Base-by-base conservation (phyloP, 2,329 filamentous ascomycete species). In the Chrysoporthe cubensis region DNA sequence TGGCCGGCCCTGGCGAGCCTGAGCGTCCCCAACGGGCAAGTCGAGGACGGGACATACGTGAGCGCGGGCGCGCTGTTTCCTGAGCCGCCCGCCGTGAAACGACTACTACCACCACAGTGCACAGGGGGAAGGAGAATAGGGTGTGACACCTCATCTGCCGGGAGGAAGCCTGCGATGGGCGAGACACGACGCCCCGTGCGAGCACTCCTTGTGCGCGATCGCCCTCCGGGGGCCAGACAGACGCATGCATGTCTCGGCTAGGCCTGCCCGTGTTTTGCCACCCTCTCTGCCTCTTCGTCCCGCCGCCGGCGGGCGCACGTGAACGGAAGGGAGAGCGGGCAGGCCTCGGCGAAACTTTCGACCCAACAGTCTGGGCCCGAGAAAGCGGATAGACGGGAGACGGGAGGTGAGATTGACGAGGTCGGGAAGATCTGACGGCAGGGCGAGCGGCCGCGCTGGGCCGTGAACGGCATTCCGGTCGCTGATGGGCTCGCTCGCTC, bases 211-310 rank as follows among this genome's bases (percentile, higher is more conserved):
- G 68, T 68, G 68, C 68, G 66, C 60, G 66, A 69, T 69, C 68
- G 59, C 54, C 57, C 42, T 40, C 56, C 26, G 26, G 48, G 60
- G 62, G 62, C 63, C 37, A 43, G 43, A 59, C 59, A 26, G 42
- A 62, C 34, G 43, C 52, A 69, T 69, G 68, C 44, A 67, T 69
- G 68, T 69, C 68, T 69, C 68, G 68, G 68, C 65, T 69, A 69
- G 61, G 65, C 54, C 59, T 69, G 65, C 57, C 66, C 48, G 58
- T 65, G 65, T 65, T 67, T 26, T 26, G 26, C 26, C 26, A 26
- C 26, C 26, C 26, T 26, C 26, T 26, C 26, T 67, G 68, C 65
- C 50, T 54, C 32, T 34, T 48, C 18, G 11, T 11, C 40, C 32
- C n/a, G 14, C 54, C 3, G 8, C 37, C 32, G 40, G 13, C 32